phyloP scores from a whole-genome alignment of 2,329 filamentous ascomycete genomes.

The Colletotrichum sp. region DNA sequence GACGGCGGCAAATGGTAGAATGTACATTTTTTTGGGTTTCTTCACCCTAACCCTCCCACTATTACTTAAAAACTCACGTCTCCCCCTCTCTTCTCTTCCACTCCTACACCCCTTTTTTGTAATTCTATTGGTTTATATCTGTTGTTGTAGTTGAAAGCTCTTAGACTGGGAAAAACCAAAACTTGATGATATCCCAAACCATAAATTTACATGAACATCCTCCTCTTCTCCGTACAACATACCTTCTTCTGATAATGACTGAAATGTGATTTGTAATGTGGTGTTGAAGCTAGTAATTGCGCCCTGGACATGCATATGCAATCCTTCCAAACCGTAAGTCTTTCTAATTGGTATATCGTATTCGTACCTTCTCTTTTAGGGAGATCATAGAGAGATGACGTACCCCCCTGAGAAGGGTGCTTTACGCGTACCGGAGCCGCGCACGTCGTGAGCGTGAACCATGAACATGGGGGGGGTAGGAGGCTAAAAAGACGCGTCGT shows the following conservation, averaged over 20 bases:
- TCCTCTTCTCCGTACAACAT: neutral
- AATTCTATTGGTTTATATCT: neutral
- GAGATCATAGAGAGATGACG: neutral
- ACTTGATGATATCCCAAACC: neutral
- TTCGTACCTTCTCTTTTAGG: neutral
- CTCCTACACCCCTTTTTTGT: neutral
- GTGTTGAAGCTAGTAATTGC: neutral
- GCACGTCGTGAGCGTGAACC: neutral
- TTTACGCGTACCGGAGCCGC: conserved; percentile 8
- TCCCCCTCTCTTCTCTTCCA: neutral
- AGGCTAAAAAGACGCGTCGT: conserved; percentile 3
- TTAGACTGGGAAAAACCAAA: neutral
- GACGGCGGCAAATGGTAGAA: conserved; percentile 10
- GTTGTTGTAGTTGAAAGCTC: neutral
- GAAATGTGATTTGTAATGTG: neutral
- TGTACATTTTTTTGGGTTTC: conserved; percentile 10
- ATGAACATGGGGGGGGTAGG: neutral
- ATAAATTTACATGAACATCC: neutral
- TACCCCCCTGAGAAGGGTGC: neutral
- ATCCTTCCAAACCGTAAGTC: neutral
- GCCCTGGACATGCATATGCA: neutral
- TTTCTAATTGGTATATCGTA: neutral
- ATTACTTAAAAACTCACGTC: neutral
- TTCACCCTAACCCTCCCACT: neutral
- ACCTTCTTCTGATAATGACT: too few relatives aligned